Evolutionary conservation across 306 rosid species (phyloP).

Genomic region (Senna siamea): DNA sequence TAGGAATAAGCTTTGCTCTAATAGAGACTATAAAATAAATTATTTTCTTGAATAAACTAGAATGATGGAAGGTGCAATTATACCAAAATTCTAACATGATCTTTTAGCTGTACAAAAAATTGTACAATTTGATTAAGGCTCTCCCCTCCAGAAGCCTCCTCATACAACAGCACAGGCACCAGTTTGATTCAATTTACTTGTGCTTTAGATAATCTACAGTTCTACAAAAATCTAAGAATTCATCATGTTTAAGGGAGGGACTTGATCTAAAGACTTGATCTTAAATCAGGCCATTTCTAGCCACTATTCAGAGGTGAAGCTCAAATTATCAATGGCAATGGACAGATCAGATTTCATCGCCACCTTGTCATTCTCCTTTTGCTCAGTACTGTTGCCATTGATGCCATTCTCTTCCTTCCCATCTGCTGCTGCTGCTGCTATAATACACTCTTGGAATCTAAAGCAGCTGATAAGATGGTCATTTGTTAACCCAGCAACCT

Average conservation of each 20-base stretch:
- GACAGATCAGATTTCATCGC: constrained; percentile 57
- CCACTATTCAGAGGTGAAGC: constrained; percentile 62
- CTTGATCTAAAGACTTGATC: no score
- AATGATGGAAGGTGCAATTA: not conserved
- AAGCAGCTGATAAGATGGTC: constrained; percentile 83
- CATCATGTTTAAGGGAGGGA: constrained; percentile 48
- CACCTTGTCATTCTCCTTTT: constrained; percentile 42
- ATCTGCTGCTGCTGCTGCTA: constrained; percentile 47
- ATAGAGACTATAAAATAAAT: not conserved
- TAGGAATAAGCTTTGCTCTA: no score
- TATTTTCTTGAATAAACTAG: not conserved
- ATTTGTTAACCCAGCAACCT: constrained; percentile 73
- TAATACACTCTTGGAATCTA: constrained; percentile 71
- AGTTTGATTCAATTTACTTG: constrained; percentile 40
- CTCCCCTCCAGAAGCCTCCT: constrained; percentile 35
- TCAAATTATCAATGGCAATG: constrained; percentile 64
- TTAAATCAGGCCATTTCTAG: not conserved
- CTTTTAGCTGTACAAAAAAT: constrained; percentile 58
- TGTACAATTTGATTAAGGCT: constrained; percentile 43
- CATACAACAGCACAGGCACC: constrained; percentile 49
- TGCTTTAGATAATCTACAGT: constrained; percentile 48
- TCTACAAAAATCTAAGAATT: constrained; percentile 37
- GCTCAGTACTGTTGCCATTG: constrained; percentile 40
- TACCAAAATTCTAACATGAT: constrained; percentile 32
- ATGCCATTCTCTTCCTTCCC: constrained; percentile 59